Base-by-base conservation (phyloP, 306 rosid genomes). In the Vigna radiata region DNA sequence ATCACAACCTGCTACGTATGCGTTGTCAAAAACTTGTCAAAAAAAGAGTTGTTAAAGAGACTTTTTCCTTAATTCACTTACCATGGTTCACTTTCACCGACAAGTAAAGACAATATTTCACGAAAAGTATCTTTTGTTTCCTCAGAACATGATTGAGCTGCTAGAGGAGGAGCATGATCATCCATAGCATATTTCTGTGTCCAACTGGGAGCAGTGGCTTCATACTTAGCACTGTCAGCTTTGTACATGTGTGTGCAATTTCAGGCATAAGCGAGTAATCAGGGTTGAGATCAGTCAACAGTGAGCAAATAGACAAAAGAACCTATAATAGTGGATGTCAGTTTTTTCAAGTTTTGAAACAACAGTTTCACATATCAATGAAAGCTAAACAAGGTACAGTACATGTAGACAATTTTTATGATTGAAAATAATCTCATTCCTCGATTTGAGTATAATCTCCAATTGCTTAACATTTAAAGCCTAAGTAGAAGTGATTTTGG, bases 171-270 rank as follows among this genome's bases (percentile, higher is more conserved):
- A 39, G n/a, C 16, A 46, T 49, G 37, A 29, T 91, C 86, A 93
- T 69, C 97, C 97, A 89, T 91, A 69, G 96, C 90, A 60, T 93
- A 93, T 87, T 91, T 93, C 79, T 91, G 95, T 8, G 96, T 85
- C 96, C 98, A 93, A 82, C 95, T 91, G 86, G 95, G 98, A 68
- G 98, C 95, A n/a, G 96, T 93, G n/a, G 93, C 70, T 80, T 93
- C 98, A 61, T 91, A 93, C 82, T 91, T 93, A 53, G 83, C 82
- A 81, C 86, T 83, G 87, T 93, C 97, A 0, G 90, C 83, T 93
- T 93, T 93, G 86, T 91, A 93, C 95, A 93, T 25, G 27, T 93
- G 87, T 91, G 98, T 1, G 97, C 98, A 33, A 93, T 93, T 82
- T 93, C 96, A 6, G 96, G 98, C 67, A 91, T 93, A 48, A 25